phyloP scores from a whole-genome alignment of 1,284 basidiomycete genomes.

The Tranzscheliella williamsii region DNA sequence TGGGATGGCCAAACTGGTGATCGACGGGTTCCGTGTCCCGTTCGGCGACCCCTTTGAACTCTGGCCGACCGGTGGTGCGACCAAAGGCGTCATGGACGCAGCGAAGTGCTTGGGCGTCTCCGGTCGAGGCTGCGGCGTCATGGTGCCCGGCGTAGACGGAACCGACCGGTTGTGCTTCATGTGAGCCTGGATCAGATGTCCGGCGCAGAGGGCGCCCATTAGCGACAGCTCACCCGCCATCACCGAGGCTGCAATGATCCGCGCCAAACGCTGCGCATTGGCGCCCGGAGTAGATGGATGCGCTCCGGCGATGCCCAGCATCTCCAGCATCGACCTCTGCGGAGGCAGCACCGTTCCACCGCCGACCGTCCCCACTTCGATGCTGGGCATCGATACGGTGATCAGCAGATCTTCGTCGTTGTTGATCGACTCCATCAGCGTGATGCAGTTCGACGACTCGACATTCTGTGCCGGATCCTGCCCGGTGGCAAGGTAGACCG shows the following conservation, averaged over 20 bases:
- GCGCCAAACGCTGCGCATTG: conserved; percentile 58
- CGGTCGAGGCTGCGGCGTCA: conserved; percentile 49
- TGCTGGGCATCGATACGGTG: conserved; percentile 59
- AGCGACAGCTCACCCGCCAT: conserved; percentile 60
- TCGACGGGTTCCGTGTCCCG: conserved; percentile 23
- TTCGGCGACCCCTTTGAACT: conserved; percentile 25
- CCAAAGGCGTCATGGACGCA: conserved; percentile 51
- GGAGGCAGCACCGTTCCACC: conserved; percentile 73
- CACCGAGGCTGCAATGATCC: conserved; percentile 59
- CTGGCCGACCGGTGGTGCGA: conserved; percentile 42
- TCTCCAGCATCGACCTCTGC: conserved; percentile 57
- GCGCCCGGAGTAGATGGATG: conserved; percentile 55
- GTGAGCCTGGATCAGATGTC: conserved; percentile 60
- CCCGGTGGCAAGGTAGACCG: conserved; percentile 92
- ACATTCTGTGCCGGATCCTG: conserved; percentile 99
- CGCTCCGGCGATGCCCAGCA: conserved; percentile 58
- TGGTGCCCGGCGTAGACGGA: conserved; percentile 55
- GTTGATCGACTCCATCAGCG: conserved; percentile 93
- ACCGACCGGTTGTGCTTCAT: conserved; percentile 60
- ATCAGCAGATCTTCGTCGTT: conserved; percentile 81
- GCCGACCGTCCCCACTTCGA: conserved; percentile 74
- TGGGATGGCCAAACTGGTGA: conserved; percentile 29
- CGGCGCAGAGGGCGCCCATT: conserved; percentile 57
- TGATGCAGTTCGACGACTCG: conserved; percentile 97
- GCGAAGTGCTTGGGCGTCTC: conserved; percentile 52